Evolutionary conservation across 2,329 filamentous ascomycete genomes (phyloP).

Genomic region (Phyllosticta ampelicida): DNA sequence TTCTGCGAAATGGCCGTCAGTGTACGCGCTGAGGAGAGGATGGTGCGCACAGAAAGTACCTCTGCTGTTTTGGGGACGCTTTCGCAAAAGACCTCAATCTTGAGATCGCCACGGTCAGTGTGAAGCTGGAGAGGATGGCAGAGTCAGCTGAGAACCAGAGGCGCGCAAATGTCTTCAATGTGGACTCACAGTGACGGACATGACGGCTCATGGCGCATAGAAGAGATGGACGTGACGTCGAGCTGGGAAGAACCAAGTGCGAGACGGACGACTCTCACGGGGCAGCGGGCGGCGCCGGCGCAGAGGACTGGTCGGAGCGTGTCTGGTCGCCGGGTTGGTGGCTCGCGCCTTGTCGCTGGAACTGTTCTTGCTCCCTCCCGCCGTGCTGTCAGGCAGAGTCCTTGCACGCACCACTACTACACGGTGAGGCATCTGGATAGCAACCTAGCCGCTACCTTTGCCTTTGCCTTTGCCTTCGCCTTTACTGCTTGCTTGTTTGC

Average conservation of each 20-base stretch:
- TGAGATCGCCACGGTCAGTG: conserved; percentile 80
- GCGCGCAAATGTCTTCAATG: background rate
- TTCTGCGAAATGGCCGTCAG: conserved; percentile 46
- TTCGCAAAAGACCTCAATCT: conserved; percentile 94
- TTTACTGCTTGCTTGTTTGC: too few species aligned
- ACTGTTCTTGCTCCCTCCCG: background rate
- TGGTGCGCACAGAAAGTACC: conserved; percentile 34
- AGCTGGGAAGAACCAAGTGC: background rate
- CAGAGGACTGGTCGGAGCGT: background rate
- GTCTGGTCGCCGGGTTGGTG: conserved; percentile 8
- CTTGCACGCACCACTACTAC: conserved; percentile 1
- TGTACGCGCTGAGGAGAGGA: background rate
- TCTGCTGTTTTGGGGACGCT: conserved; percentile 87
- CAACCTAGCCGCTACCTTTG: conserved; percentile 8
- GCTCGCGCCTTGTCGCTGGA: background rate
- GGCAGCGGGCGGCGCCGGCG: conserved; percentile 9
- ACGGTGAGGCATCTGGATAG: too few species aligned
- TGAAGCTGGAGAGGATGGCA: conserved; percentile 45
- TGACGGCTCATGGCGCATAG: conserved; percentile 21
- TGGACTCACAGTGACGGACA: conserved; percentile 37
- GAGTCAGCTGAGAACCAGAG: background rate
- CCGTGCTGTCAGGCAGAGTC: background rate
- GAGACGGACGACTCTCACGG: background rate
- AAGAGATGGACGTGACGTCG: background rate
- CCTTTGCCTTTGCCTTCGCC: too few species aligned